Percentiles rank a stretch among this genome's conserved stretches.
phyloP scores from a whole-genome alignment of 768 basidiomycete species.

The Auriscalpium orientale region DNA sequence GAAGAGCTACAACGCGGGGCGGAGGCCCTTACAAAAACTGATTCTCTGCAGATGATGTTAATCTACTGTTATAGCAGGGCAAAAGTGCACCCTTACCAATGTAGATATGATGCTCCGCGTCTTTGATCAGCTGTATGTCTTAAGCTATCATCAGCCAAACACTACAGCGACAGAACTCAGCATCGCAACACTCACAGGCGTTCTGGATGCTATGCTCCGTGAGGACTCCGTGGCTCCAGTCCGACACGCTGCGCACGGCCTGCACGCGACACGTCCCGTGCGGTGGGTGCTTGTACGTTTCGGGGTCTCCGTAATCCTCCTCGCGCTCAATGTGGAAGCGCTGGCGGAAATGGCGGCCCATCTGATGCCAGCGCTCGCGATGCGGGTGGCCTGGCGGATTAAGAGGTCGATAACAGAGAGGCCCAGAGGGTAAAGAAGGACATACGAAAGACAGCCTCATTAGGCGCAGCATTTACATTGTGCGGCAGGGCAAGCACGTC shows the following conservation, averaged over 20 bases:
- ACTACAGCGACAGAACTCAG: neutral
- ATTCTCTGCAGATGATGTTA: conserved; percentile 41
- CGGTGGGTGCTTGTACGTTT: conserved; percentile 32
- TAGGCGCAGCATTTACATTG: conserved; percentile 48
- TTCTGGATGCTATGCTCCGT: conserved; percentile 90
- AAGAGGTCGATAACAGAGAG: neutral
- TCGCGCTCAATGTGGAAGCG: conserved; percentile 22
- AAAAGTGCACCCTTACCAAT: conserved; percentile 58
- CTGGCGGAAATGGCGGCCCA: conserved; percentile 21
- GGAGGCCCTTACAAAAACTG: conserved; percentile 70
- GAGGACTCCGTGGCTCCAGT: conserved; percentile 93
- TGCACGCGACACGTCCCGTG: conserved; percentile 63
- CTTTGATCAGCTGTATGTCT: conserved; percentile 76
- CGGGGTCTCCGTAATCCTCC: conserved; percentile 30
- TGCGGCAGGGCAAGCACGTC: conserved; percentile 80
- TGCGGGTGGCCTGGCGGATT: conserved; percentile 53
- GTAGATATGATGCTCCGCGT: conserved; percentile 85
- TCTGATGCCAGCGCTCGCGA: conserved; percentile 46
- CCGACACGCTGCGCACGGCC: conserved; percentile 77
- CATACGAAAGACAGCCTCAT: conserved; percentile 59
- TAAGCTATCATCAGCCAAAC: neutral
- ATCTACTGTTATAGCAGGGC: neutral
- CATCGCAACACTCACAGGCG: conserved; percentile 55
- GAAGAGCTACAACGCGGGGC: neutral
- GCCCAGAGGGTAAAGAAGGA: conserved; percentile 1